Base-by-base conservation (phyloP, 2,329 filamentous ascomycete genomes). In the Fusarium sp. region DNA sequence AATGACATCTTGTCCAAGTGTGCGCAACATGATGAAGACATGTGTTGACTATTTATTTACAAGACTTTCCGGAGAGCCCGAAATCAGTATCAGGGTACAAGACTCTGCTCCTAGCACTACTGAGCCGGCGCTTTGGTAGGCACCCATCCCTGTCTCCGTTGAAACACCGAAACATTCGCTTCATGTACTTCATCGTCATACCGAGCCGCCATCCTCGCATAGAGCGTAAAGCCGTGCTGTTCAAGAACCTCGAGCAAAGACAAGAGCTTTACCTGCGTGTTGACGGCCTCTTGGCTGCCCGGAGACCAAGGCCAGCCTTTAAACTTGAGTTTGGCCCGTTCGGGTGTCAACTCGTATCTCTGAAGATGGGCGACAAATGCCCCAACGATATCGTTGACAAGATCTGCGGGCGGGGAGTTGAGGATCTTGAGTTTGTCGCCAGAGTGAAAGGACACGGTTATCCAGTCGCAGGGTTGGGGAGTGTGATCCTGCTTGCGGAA, bases 381-480 rank as follows among this genome's bases (percentile, higher is more conserved):
- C 4, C 23, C 6, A 1, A 55, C 19, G 4, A 62, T 17, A 3
- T 45, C 53, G 9, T 41, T 23, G 36, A 46, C 41, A 0, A 65
- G 52, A 2, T 47, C 39, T 11, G 32, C 1, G 2, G 62, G 53
- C 2, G 49, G 57, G 2, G 43, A 27, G 15, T 55, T 61, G 23
- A 65, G 53, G 0, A 63, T 47, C 15, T 65, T 65, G 0, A 65
- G 38, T 15, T 65, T 65, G n/a, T 65, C 57, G 6, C 37, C 46
- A 1, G 27, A 13, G 1, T 65, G 57, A 3, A 65, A 65, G 1
- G 53, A 65, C 1, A 65, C 32, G 7, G 19, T 46, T 7, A 63
- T 33, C 62, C 62, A 65, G 13, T 55, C 46, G 25, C 29, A 58
- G 0, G 49, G 32, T 0, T 49, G 53, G 0, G 37, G 46, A 1